Evolutionary conservation across 371 early-diverging fungal genomes (phyloP), one percentile per base, ranked within the genome.

Genomic region (Zychaea mexicana): DNA sequence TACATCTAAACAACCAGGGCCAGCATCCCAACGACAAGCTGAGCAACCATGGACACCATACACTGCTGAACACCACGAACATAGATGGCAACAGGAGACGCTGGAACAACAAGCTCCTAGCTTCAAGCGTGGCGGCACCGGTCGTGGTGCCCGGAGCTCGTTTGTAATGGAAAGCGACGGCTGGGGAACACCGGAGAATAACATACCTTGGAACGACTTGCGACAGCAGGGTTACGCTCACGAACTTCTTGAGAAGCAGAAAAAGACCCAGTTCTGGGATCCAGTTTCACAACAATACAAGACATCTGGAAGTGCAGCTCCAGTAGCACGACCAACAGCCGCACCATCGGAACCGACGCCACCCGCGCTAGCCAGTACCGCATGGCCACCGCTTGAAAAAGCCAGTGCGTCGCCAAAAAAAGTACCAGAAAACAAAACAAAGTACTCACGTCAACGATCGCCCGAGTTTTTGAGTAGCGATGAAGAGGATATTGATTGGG

Each of bases 221-320:
- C 42, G 61, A 0, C 55, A 53, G 13, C 81, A 83, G 69, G 81
- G 83, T 1, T 81, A 53, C 53, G 78, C 70, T 2, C 53, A 65
- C 8, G 76, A 77, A 5, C 64, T 81, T 1, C 45, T 83, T 2
- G 71, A 77, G 21, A 38, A 71, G 26, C 83, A 83, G 63, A 69
- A 64, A 30, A 57, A 64, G 0, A 79, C 79, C 0, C 19, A 2
- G 0, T 83, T 65, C 57, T 83, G 79, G 81, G 61, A 67, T 3
- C 4, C n/a, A n/a, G n/a, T n/a, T n/a, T n/a, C 17, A 1, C 42
- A 42, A 42, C 13, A 7, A 2, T 15, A 42, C 1, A 45, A 3
- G 52, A 54, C 10, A 60, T 55, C 22, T 57, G 65, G 22, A 58
- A 39, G 17, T 73, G 22, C 24, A 17, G 19, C 33, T 8, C 21